phyloP scores from a whole-genome alignment of 495 filamentous ascomycete species.

The Penicillium paradoxum region DNA sequence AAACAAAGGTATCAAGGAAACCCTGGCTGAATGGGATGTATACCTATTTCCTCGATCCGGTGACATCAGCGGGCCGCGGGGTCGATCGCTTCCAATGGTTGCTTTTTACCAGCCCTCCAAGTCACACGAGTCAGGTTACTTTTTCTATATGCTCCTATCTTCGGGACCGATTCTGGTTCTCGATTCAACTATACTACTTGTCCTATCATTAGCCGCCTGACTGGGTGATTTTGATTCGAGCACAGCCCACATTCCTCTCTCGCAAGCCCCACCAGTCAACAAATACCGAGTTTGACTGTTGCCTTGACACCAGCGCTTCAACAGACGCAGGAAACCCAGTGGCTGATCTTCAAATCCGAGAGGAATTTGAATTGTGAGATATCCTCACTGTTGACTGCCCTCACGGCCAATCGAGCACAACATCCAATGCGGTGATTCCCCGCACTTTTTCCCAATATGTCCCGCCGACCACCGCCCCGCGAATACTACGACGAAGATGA shows the following conservation, averaged over 20 bases:
- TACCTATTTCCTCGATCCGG: not conserved
- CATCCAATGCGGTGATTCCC: conserved; percentile 4
- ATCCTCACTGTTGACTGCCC: not conserved
- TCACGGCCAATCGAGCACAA: not conserved
- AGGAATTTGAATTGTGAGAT: not conserved
- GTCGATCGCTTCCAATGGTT: conserved; percentile 6
- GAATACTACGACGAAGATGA: conserved; percentile 32
- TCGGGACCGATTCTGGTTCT: too few relatives aligned
- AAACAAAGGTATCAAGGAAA: not conserved
- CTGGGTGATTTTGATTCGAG: not conserved
- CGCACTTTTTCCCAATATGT: conserved; percentile 22
- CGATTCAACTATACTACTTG: not conserved
- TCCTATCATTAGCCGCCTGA: not conserved
- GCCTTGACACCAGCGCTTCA: not conserved
- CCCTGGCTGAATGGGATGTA: not conserved
- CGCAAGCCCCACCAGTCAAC: not conserved
- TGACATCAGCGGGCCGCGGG: conserved; percentile 24
- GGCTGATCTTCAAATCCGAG: not conserved
- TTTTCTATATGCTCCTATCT: not conserved
- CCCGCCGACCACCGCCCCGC: conserved; percentile 28
- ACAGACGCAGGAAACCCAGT: not conserved
- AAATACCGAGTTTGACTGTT: not conserved
- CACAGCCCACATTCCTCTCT: not conserved
- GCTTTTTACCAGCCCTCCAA: not conserved
- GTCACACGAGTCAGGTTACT: not conserved